Base-by-base conservation (phyloP, 495 filamentous ascomycete species). In the Penicillium desertorum region DNA sequence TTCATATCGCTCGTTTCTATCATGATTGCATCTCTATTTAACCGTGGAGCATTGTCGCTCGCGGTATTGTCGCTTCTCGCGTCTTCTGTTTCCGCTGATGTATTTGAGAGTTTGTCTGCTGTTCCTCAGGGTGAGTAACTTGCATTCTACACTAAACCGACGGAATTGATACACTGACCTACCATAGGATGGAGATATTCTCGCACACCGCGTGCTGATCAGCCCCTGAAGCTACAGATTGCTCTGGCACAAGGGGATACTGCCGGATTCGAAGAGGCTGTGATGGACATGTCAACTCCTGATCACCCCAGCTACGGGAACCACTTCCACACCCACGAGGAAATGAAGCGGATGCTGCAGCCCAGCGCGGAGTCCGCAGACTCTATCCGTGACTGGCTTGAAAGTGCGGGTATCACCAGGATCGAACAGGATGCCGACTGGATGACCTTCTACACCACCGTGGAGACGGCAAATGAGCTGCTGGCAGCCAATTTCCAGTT, bases 251-350 rank as follows among this genome's bases (percentile, higher is more conserved):
- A 87, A 66, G 78, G 83, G 37, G 77, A 86, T 60, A 70, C 79
- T 22, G 76, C 63, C 23, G 72, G 79, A 22, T 85, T 90, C 51
- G 87, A 90, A 67, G 70, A 83, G 54, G 77, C 77, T 37, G 71
- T 90, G 10, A 70, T 83, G 56, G 79, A 83, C 8, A 78, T 89
- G 63, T 85, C 84, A 20, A 82, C 79, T 4, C 87, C 87, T 0
- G 75, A 72, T 27, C 75, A 84, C 57, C 65, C 75, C 3, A 71
- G 75, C 5, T 88, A 88, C 60, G 87, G 87, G 5, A 65, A 82
- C 52, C 83, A 90, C 60, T 78, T 88, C 67, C 75, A 76, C 53
- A 66, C 68, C 16, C 75, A 81, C 45, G 74, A 83, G 25, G 76
- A 81, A 62, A 73, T 84, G 62, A 78, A 76, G 54, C 69, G 71